These are phyloP conservation scores for Salix arbutifolia DNA, from an alignment of 345 rosid genomes.

Conservation along the genomic window DNA sequence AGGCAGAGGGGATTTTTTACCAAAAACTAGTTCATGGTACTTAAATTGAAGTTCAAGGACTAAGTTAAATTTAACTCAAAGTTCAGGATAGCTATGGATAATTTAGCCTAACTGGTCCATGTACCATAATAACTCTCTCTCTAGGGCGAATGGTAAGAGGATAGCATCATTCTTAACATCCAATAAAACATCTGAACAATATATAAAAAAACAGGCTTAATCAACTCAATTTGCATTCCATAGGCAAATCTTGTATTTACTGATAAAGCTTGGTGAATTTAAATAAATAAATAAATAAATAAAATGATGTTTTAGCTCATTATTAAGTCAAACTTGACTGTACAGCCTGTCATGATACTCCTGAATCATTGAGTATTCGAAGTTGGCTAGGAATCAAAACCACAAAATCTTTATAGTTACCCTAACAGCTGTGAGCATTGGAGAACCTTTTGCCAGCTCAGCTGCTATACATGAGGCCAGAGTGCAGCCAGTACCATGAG, in stretches of 20 bases:
- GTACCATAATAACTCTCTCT: background rate
- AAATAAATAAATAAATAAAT: background rate
- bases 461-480: conserved; percentile 98
- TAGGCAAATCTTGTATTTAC: background rate
- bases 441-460: conserved; percentile 87
- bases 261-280: background rate
- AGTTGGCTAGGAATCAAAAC: background rate
- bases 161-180: background rate
- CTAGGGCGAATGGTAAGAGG: background rate
- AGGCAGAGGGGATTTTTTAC: no score
- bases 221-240: background rate
- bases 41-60: no score
- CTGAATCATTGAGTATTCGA: background rate
- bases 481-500: conserved; percentile 97
- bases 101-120: no score
- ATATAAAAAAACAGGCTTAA: background rate
- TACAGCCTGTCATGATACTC: background rate
- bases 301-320: background rate
- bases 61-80: no score
- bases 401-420: conserved; percentile 27
- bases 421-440: conserved; percentile 77
- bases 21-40: no score
- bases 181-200: background rate
- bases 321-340: background rate
- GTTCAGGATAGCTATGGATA: no score